phyloP scores from a whole-genome alignment of 768 basidiomycete genomes.

The Macrolepiota fuliginosa region DNA sequence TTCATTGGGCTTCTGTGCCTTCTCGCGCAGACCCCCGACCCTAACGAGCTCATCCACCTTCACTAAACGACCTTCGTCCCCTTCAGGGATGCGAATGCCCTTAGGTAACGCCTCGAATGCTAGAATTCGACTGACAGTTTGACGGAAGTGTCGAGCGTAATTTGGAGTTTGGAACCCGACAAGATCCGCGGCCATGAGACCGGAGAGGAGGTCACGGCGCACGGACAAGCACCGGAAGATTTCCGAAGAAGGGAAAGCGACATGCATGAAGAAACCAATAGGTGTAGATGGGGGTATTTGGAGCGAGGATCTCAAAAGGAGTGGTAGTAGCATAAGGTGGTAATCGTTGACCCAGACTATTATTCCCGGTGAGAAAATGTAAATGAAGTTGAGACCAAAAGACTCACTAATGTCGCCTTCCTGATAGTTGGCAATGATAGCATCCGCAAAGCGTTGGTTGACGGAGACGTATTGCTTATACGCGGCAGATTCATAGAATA shows the following conservation, averaged over 20 bases:
- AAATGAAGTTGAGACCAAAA: not conserved
- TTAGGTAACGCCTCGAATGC: slow-evolving; percentile 80
- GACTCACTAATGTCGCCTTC: slow-evolving; percentile 77
- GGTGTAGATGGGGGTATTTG: slow-evolving; percentile 56
- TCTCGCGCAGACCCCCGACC: slow-evolving; percentile 14
- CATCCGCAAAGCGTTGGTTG: slow-evolving; percentile 87
- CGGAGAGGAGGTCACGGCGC: slow-evolving; percentile 72
- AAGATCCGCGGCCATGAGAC: slow-evolving; percentile 90
- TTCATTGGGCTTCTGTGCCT: not conserved
- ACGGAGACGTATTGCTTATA: slow-evolving; percentile 88
- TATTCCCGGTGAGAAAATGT: not conserved
- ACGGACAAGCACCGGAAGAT: slow-evolving; percentile 91
- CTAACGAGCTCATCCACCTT: slow-evolving; percentile 16
- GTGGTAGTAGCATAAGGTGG: slow-evolving; percentile 91
- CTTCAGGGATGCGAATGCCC: slow-evolving; percentile 64
- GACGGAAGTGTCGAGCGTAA: slow-evolving; percentile 81
- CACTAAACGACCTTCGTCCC: slow-evolving; percentile 22
- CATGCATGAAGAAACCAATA: slow-evolving; percentile 96
- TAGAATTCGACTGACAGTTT: slow-evolving; percentile 80
- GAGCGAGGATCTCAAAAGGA: slow-evolving; percentile 69
- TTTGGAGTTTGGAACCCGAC: slow-evolving; percentile 91
- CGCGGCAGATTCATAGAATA: slow-evolving; percentile 75
- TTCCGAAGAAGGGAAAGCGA: slow-evolving; percentile 93
- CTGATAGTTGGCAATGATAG: slow-evolving; percentile 74
- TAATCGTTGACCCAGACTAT: slow-evolving; percentile 90